These are phyloP conservation scores for Stemphylium beticola DNA, from an alignment of 2,329 filamentous ascomycete genomes.

Conservation along the genomic window DNA sequence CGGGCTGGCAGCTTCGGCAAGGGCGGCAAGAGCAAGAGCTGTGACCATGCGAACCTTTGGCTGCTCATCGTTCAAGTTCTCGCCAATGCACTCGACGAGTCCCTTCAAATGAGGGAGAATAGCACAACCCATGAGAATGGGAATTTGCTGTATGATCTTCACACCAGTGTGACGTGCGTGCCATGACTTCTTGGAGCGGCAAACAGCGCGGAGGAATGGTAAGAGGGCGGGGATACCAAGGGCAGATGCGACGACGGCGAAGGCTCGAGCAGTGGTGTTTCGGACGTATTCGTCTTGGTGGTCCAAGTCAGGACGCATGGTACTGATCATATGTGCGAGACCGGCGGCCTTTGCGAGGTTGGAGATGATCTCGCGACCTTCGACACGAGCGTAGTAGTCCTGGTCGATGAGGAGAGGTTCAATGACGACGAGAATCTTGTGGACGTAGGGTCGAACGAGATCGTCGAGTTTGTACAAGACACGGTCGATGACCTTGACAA, in stretches of 20 bases:
- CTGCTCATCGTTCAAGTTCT: slow-evolving; percentile 96
- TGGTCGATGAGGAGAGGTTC: slow-evolving; percentile 99
- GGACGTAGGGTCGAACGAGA: slow-evolving; percentile 91
- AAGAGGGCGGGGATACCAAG: slow-evolving; percentile 94
- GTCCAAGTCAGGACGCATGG: slow-evolving; percentile 98
- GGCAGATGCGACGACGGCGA: slow-evolving; percentile 95
- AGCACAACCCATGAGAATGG: slow-evolving; percentile 97
- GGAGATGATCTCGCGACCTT: slow-evolving; percentile 98
- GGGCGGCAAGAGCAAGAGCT: slow-evolving; percentile 88
- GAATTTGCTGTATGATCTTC: slow-evolving; percentile 98
- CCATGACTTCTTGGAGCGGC: slow-evolving; percentile 98
- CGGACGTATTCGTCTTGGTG: slow-evolving; percentile 98
- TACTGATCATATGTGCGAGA: slow-evolving; percentile 98
- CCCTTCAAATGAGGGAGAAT: slow-evolving; percentile 95
- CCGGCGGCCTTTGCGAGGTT: slow-evolving; percentile 97
- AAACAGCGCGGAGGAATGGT: slow-evolving; percentile 93
- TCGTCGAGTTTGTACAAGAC: slow-evolving; percentile 99
- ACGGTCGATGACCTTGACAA: slow-evolving; percentile 98
- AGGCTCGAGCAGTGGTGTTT: slow-evolving; percentile 95
- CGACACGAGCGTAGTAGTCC: slow-evolving; percentile 98
- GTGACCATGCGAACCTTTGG: slow-evolving; percentile 97
- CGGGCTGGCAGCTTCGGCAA: slow-evolving; percentile 95
- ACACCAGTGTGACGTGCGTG: slow-evolving; percentile 97
- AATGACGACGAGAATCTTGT: slow-evolving; percentile 98
- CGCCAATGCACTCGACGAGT: slow-evolving; percentile 92